Conservation (phyloP, 1,139 yeast genomes). For the Zygoascus sp. region DNA sequence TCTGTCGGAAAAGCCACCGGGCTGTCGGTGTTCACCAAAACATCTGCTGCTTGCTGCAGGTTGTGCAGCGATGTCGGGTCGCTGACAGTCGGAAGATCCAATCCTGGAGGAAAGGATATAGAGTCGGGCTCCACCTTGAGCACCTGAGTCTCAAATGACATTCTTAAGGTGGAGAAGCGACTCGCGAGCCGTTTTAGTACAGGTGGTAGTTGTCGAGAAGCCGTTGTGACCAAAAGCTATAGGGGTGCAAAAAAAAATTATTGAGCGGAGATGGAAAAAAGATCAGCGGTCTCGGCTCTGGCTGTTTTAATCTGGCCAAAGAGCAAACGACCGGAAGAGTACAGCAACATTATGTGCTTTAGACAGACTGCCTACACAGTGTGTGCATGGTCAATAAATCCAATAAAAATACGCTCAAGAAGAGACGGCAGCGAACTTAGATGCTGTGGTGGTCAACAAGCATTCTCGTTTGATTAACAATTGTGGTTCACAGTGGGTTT, state of each 20-base stretch:
- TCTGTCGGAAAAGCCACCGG: constrained; percentile 95
- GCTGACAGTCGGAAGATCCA: constrained; percentile 5
- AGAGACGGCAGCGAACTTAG: too few species aligned
- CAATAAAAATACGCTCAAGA: too few species aligned
- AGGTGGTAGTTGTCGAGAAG: not conserved
- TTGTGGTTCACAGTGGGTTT: too few species aligned
- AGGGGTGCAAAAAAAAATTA: not conserved
- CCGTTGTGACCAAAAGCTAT: not conserved
- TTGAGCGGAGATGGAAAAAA: not conserved
- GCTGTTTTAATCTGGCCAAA: too few species aligned
- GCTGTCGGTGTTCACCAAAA: constrained; percentile 47
- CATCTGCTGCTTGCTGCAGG: constrained; percentile 54
- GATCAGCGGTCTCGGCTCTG: too few species aligned
- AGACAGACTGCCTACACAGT: too few species aligned
- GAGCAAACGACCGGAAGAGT: too few species aligned
- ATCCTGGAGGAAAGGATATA: constrained; percentile 34
- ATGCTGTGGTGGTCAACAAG: too few species aligned
- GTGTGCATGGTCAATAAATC: too few species aligned
- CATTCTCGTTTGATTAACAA: too few species aligned
- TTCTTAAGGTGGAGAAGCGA: not conserved
- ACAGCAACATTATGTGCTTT: too few species aligned
- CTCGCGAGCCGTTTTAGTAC: not conserved
- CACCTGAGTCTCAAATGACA: constrained; percentile 35
- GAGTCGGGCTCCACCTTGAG: constrained; percentile 44
- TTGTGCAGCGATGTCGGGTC: constrained; percentile 44